Evolutionary conservation across 139 green algal species (phyloP), one percentile per base, ranked within the genome.

Genomic region (Pedinophyceae sp.): DNA sequence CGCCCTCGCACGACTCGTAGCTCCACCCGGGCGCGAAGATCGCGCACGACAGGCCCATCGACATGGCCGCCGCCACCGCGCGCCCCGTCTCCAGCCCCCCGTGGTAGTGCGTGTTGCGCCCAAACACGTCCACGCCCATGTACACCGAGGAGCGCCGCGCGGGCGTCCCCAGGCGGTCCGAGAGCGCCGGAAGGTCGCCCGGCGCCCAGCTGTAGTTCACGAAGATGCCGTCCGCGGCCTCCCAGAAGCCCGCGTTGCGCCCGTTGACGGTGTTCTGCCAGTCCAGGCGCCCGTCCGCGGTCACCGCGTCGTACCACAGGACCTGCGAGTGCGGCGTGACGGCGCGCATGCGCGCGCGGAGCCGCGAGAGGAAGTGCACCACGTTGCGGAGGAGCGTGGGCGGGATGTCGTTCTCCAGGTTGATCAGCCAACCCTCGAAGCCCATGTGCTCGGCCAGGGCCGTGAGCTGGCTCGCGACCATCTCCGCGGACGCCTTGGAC

Each of bases 381-480:
- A 68, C 13, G 3, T 18, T 51, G 4, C 54, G 55, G 5, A 68
- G 20, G 4, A 39, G 30, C 22, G 39, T 48, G 26, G 20, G 29
- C 23, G 59, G 30, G 10, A 68, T 19, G 1, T 4, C 25, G 43
- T 68, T 68, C 55, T 68, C 61, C 16, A 68, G 57, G 55, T 68
- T 68, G 20, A 64, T 13, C 50, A 69, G 62, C 62, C 62, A 69
- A 28, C 62, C 62, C 6, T 69, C 58, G 30, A 69, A 69, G 30
- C 43, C 43, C 23, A 60, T 54, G 39, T 48, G 55, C 30, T 40
- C 13, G 22, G 62, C 62, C 2, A 69, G 34, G 38, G 13, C 13
- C 38, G 38, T 16, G 13, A 45, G 38, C 57, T 69, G 57, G 10
- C 23, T 13, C 4, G 61, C 55, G 3, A n/a, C 61, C 1, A 25